Evolutionary conservation across 106 monocot species (phyloP).

Genomic region (Dioscorea zingiberensis): DNA sequence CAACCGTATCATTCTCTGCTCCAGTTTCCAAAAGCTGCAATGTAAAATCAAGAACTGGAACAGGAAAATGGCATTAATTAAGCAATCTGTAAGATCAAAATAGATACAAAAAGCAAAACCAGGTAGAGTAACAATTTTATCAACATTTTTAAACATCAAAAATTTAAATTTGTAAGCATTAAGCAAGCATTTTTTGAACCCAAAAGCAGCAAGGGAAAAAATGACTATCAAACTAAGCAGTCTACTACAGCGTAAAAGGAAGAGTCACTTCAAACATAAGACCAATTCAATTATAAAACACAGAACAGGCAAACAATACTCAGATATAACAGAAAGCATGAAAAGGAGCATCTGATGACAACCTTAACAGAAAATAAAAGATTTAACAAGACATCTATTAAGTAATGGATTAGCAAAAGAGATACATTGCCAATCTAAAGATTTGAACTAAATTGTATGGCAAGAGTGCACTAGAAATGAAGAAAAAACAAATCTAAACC

Average conservation of each 20-base stretch:
- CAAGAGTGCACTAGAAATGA: no score
- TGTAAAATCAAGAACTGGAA: constrained; percentile 80
- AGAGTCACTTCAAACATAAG: no score
- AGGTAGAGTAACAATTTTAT: no score
- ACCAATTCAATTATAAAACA: background rate
- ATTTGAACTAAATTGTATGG: no score
- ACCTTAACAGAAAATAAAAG: no score
- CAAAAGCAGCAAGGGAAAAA: background rate
- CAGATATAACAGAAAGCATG: background rate
- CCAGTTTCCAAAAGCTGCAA: constrained; percentile 62
- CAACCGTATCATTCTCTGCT: constrained; percentile 40
- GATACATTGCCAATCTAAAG: no score
- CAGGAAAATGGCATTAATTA: background rate
- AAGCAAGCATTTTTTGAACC: background rate
- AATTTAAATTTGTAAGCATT: background rate
- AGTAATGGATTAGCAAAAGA: no score
- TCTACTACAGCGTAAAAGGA: no score
- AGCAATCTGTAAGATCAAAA: background rate
- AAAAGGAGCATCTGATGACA: background rate
- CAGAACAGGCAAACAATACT: background rate
- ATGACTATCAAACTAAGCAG: no score
- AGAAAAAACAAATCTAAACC: no score
- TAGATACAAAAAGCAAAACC: background rate
- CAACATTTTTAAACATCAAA: background rate
- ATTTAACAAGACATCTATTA: no score